Evolutionary conservation across 1,284 basidiomycete species (phyloP).

Genomic region (Cutaneotrichosporon dermatis): DNA sequence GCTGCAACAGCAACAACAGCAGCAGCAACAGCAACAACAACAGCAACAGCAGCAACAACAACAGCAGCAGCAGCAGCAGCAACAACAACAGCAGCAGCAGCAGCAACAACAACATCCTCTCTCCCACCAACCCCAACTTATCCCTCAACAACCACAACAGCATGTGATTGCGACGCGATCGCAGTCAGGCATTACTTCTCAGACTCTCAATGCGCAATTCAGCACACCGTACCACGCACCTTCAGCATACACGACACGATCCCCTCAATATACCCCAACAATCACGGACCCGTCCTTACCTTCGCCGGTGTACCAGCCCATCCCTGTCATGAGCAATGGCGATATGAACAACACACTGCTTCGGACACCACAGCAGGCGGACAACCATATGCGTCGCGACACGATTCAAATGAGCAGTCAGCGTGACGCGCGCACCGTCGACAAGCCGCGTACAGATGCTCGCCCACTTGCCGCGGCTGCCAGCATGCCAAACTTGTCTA

Average conservation of each 20-base stretch:
- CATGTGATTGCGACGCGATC: neutral
- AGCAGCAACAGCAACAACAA: too few relatives aligned
- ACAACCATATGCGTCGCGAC: slow-evolving; percentile 1
- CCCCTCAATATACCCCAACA: slow-evolving; percentile 12
- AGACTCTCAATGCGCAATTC: neutral
- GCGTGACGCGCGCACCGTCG: neutral
- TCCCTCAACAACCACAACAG: slow-evolving; percentile 3
- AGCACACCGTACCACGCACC: slow-evolving; percentile 6
- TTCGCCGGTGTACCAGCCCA: slow-evolving; percentile 12
- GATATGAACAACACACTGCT: neutral
- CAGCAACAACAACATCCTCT: slow-evolving; percentile 6
- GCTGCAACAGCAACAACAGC: slow-evolving; percentile 6
- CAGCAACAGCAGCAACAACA: slow-evolving; percentile 12
- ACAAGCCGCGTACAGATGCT: neutral
- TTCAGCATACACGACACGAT: slow-evolving; percentile 9
- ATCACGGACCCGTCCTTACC: slow-evolving; percentile 14
- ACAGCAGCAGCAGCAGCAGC: slow-evolving; percentile 12
- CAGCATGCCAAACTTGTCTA: slow-evolving; percentile 1
- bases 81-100: slow-evolving; percentile 8
- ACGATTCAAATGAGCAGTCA: neutral
- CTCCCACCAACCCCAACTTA: slow-evolving; percentile 6
- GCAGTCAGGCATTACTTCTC: neutral
- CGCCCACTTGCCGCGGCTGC: neutral
- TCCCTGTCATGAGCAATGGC: neutral
- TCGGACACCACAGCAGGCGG: slow-evolving; percentile 1